These are phyloP conservation scores for Phaeodactylum tricornutum DNA, from an alignment of 108 stramenopile species.

Conservation along the genomic window DNA sequence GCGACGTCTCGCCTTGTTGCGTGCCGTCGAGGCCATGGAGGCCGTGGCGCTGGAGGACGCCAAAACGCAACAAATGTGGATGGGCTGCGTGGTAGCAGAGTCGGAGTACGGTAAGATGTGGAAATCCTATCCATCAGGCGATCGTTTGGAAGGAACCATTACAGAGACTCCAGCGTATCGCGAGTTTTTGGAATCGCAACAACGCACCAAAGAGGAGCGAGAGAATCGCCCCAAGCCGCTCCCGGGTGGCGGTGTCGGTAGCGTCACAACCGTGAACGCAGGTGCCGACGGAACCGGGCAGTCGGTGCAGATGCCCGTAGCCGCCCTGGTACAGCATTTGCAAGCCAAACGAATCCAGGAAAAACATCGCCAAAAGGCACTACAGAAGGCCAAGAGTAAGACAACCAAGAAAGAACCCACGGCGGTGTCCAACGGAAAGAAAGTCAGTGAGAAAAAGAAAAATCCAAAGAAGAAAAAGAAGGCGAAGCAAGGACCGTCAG, in stretches of 20 bases:
- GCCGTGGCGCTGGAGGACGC: constrained; percentile 13
- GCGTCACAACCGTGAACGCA: constrained; percentile 3
- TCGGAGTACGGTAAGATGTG: constrained; percentile 34
- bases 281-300: neutral
- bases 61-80: constrained; percentile 13
- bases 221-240: constrained; percentile 39
- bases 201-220: constrained; percentile 27
- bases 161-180: constrained; percentile 30
- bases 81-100: constrained; percentile 18
- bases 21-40: constrained; percentile 16
- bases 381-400: constrained; percentile 13
- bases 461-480: too few relatives aligned
- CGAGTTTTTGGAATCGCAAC: constrained; percentile 19
- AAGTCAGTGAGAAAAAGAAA: constrained; percentile 9
- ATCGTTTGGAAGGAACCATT: constrained; percentile 38
- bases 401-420: constrained; percentile 13
- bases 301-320: constrained; percentile 13
- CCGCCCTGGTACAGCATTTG: constrained; percentile 36
- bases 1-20: constrained; percentile 19
- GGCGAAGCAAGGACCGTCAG: too few relatives aligned
- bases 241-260: constrained; percentile 30
- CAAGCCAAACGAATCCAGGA: constrained; percentile 28
- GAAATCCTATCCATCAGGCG: constrained; percentile 19
- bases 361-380: constrained; percentile 18
- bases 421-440: constrained; percentile 9